Evolutionary conservation across 768 basidiomycete species (phyloP), one percentile per base, ranked within the genome.

Genomic region (Paxillus involutus): DNA sequence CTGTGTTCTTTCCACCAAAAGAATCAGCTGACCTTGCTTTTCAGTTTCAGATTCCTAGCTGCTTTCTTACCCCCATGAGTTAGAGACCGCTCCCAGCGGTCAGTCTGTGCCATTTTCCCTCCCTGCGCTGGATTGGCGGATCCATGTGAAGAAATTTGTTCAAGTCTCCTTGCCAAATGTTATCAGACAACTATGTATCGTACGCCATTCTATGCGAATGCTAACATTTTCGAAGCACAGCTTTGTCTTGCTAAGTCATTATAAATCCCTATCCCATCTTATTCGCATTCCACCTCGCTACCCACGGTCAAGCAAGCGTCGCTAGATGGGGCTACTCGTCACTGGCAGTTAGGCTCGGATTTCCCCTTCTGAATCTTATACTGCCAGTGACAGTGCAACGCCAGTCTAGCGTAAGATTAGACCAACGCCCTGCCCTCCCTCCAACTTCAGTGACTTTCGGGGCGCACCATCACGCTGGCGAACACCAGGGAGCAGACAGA

Each of bases 11-110:
- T 6, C 24, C 11, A 21, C 24, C 3, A 29, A 45, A 42, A 13
- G 40, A 17, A 41, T 30, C 14, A 21, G 17, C 42, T 55, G 49
- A 55, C 39, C 17, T 26, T 49, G 30, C 39, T 26, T 39, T 32
- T 42, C 52, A 12, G 3, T 53, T 56, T 32, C 39, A 53, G 14
- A 3, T 53, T 56, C 52, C 24, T 44, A 61, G 61, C 10, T 43
- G 4, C 7, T 19, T 40, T 40, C 17, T 1, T 39, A 11, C 16
- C 14, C 14, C 3, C 21, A 21, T 21, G n/a, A 13, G 14, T 39
- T 14, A 8, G 37, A 39, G 8, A 2, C 17, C 13, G 12, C 14
- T 21, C 21, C 37, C 12, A 14, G 37, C 37, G 2, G 16, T 16
- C 26, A 26, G 26, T 6, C 26, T 26, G 6, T 26, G 26, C 4